A percentile compares a stretch with the other conserved stretches of the same genome.
Conservation (phyloP, 177 flowering plant species). For the Vitis hybrid region DNA sequence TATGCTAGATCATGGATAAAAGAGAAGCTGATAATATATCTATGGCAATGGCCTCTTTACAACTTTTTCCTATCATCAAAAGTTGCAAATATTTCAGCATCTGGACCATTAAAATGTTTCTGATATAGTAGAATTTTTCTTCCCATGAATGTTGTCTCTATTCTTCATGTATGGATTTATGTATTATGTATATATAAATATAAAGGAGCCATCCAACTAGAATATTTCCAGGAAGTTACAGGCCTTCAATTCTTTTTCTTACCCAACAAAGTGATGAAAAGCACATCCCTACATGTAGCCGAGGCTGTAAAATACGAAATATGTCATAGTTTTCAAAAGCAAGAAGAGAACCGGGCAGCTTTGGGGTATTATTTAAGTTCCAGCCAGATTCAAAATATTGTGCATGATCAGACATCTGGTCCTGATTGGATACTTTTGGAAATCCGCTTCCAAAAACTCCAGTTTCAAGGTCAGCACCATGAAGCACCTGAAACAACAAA, state of each 20-base stretch:
- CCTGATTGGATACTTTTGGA: constrained; percentile 16
- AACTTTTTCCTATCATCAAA: too few relatives aligned
- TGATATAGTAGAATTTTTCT: too few relatives aligned
- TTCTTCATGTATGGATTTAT: too few relatives aligned
- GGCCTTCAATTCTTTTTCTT: constrained; percentile 17
- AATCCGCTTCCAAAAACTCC: constrained; percentile 34
- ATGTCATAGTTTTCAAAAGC: constrained; percentile 34
- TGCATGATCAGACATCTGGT: constrained; percentile 1
- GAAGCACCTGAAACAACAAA: constrained; percentile 28
- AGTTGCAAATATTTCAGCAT: too few relatives aligned
- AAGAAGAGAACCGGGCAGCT: constrained; percentile 58
- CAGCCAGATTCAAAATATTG: constrained; percentile 37
- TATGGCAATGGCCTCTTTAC: too few relatives aligned
- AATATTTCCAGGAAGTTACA: neutral
- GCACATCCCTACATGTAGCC: constrained; percentile 56
- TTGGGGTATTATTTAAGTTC: constrained; percentile 50
- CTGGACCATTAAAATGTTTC: too few relatives aligned
- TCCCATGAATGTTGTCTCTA: too few relatives aligned
- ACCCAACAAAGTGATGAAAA: constrained; percentile 65
- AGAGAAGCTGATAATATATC: too few relatives aligned
- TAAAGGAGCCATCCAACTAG: too few relatives aligned
- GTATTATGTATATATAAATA: too few relatives aligned
- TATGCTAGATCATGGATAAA: too few relatives aligned
- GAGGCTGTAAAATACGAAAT: constrained; percentile 38
- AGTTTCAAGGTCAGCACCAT: constrained; percentile 24